These are phyloP conservation scores for Pharus latifolius DNA, from an alignment of 176 grass and related monocot genomes.

Conservation along the genomic window DNA sequence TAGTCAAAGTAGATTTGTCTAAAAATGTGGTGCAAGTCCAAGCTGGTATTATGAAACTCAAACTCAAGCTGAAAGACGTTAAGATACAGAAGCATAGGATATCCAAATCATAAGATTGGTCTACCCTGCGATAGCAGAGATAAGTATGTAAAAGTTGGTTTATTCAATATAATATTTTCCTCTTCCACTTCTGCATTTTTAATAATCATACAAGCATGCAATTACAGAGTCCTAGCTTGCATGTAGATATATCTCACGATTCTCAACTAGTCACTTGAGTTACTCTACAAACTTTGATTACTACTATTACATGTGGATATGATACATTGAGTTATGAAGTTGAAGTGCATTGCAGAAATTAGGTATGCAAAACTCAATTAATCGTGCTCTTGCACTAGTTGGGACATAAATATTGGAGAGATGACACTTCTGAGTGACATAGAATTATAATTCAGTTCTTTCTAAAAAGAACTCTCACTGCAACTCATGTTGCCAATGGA, in stretches of 20 bases:
- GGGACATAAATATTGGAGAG: neutral
- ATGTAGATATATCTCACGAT: neutral
- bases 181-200: neutral
- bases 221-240: neutral
- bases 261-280: neutral
- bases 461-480: neutral
- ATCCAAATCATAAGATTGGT: constrained; percentile 8
- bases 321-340: neutral
- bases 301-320: neutral
- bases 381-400: neutral
- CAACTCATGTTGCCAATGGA: neutral
- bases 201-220: neutral
- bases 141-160: constrained; percentile 1
- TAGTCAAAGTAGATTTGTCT: constrained; percentile 45
- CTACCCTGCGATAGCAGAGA: neutral
- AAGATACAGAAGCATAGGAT: constrained; percentile 25
- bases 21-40: constrained; percentile 54
- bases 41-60: constrained; percentile 61
- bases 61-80: constrained; percentile 52
- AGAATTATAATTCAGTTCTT: neutral
- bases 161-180: neutral
- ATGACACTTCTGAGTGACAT: neutral
- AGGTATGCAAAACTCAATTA: neutral
- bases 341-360: neutral
- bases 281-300: neutral